Base-by-base conservation (phyloP, 208 protist genomes). In the Leishmania mexicana region DNA sequence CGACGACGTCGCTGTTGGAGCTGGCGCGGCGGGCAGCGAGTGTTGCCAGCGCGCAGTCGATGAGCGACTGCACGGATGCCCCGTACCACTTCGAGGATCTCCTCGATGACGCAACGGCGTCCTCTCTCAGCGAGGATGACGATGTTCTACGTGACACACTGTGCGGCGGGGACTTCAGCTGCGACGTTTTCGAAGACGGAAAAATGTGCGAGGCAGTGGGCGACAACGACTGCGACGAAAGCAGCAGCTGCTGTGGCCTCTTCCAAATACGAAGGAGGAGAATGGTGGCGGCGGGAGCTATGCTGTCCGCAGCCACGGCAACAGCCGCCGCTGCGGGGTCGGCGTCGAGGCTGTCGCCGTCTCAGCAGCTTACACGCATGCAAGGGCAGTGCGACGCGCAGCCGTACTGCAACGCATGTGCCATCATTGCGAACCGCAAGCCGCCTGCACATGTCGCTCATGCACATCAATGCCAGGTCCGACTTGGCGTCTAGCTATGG, bases 81-180 rank as follows among this genome's bases (percentile, higher is more conserved):
- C 83, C 83, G 19, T 76, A 83, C 40, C 53, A 67, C 58, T 86
- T 83, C 35, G 74, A 80, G 17, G 78, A 76, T 40, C n/a, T 86
- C 21, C 75, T 81, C 8, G 78, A 83, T 54, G 64, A 45, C 73
- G 77, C 54, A n/a, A 64, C 75, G 7, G 60, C 35, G n/a, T 80
- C 83, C 38, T 86, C 78, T 45, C 28, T 54, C 2, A 77, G 75
- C n/a, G 77, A 81, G 24, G 78, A 77, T 24, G 51, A 65, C 0
- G 67, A 80, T 19, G 17, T 38, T 0, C 8, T 38, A 5, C 24
- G 77, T 45, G 75, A 80, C 65, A 49, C 60, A 11, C 60, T 49
- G 0, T 31, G 47, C 5, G 64, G 62, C 24, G 45, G 35, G 17
- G 13, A 49, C 42, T 21, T 31, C 5, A 78, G 73, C 35, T 31